These are phyloP conservation scores for Eucalyptus decipiens DNA, from an alignment of 345 rosid genomes.

Conservation along the genomic window DNA sequence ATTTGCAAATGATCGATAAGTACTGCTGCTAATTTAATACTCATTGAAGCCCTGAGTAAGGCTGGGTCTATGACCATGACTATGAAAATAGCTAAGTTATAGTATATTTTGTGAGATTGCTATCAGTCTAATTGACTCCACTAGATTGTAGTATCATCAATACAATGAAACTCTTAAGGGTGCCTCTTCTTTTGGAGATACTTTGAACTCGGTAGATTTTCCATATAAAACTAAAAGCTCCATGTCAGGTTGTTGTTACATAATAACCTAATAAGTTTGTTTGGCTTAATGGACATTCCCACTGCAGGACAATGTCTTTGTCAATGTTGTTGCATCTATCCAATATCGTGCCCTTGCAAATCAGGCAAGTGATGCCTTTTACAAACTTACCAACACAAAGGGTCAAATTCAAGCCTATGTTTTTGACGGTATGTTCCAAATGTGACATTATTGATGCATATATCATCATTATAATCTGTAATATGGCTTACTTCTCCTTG, in stretches of 20 bases:
- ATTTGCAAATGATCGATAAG: background rate
- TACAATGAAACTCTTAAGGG: background rate
- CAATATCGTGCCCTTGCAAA: constrained; percentile 27
- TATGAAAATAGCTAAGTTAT: background rate
- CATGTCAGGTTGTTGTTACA: background rate
- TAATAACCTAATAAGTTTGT: background rate
- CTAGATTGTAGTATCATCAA: background rate
- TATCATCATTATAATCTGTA: background rate
- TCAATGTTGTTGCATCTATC: constrained; percentile 30
- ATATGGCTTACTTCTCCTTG: background rate
- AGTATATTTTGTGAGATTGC: background rate
- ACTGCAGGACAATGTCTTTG: constrained; percentile 34
- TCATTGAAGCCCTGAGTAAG: background rate
- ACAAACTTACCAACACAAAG: constrained; percentile 27
- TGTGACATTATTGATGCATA: background rate
- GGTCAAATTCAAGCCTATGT: constrained; percentile 35
- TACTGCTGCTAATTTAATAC: background rate
- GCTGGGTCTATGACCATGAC: background rate
- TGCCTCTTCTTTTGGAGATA: background rate
- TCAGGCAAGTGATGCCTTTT: constrained; percentile 27
- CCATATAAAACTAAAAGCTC: background rate
- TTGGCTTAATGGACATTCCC: background rate
- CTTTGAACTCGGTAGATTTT: background rate
- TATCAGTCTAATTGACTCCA: background rate
- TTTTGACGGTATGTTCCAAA: constrained; percentile 14